phyloP scores from a whole-genome alignment of 1,284 basidiomycete species.

The Ustilago shanxiensis region DNA sequence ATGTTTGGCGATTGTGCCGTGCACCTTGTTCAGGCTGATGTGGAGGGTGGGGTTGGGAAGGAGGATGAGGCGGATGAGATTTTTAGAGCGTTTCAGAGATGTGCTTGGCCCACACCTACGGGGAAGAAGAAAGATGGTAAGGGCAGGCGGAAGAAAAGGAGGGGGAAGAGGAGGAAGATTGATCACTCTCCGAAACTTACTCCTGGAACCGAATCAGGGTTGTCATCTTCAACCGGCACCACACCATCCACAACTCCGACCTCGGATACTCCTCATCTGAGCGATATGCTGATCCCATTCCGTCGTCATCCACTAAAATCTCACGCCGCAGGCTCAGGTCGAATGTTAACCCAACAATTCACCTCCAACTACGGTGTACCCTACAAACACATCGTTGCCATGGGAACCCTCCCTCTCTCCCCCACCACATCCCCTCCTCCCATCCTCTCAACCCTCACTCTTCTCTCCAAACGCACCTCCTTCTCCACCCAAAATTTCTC shows the following conservation, averaged over 20 bases:
- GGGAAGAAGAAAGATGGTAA: too few species aligned
- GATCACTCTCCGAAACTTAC: not conserved
- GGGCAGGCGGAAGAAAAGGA: not conserved
- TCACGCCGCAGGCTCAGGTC: constrained; percentile 17
- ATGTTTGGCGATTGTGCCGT: constrained; percentile 41
- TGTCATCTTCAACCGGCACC: not conserved
- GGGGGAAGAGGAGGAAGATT: not conserved
- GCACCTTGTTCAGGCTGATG: constrained; percentile 45
- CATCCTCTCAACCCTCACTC: constrained; percentile 22
- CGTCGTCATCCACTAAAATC: constrained; percentile 40
- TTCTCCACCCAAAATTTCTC: not conserved
- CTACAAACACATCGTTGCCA: constrained; percentile 53
- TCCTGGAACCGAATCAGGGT: not conserved
- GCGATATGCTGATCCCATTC: constrained; percentile 27
- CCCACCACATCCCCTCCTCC: constrained; percentile 8
- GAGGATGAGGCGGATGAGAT: constrained; percentile 32
- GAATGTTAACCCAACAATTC: constrained; percentile 56
- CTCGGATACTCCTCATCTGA: not conserved
- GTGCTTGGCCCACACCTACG: constrained; percentile 39
- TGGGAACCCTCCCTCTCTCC: constrained; percentile 39
- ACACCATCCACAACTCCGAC: not conserved
- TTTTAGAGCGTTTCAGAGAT: constrained; percentile 28
- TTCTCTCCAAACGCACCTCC: constrained; percentile 24
- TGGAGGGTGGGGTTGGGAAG: constrained; percentile 3
- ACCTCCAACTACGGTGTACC: constrained; percentile 56